These are phyloP conservation scores for Oryza glaberrima DNA, from an alignment of 176 grass and related monocot species.

Conservation along the genomic window DNA sequence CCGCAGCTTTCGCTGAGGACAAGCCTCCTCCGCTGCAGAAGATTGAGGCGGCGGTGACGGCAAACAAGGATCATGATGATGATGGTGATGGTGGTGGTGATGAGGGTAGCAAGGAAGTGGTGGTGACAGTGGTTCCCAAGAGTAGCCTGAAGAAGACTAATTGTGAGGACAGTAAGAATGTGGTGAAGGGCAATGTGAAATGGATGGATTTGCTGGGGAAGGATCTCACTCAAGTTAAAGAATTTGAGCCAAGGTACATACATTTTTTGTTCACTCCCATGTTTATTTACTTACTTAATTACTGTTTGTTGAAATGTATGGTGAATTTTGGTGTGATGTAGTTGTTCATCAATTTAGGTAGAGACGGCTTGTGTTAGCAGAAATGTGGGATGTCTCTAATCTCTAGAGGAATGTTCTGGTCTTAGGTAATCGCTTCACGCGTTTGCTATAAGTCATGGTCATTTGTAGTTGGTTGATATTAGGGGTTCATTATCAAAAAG, in stretches of 20 bases:
- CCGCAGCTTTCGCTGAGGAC: slow-evolving; percentile 21
- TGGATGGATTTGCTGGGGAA: slow-evolving; percentile 94
- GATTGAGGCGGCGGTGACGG: slow-evolving; percentile 26
- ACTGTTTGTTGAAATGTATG: not conserved
- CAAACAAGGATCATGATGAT: slow-evolving; percentile 8
- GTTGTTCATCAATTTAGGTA: slow-evolving; percentile 29
- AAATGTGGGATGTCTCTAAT: slow-evolving; percentile 31
- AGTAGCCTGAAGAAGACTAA: slow-evolving; percentile 76
- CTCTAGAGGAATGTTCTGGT: slow-evolving; percentile 36
- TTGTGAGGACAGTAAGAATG: slow-evolving; percentile 22
- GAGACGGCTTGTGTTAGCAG: not conserved
- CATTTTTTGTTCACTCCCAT: not conserved
- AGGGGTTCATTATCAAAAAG: slow-evolving; percentile 24
- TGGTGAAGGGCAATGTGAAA: slow-evolving; percentile 75
- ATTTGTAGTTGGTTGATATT: slow-evolving; percentile 32
- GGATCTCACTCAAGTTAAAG: slow-evolving; percentile 71
- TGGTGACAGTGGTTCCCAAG: slow-evolving; percentile 44
- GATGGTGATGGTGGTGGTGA: not conserved
- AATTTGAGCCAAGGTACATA: slow-evolving; percentile 82
- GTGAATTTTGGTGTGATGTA: slow-evolving; percentile 14
- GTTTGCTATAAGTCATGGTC: slow-evolving; percentile 20
- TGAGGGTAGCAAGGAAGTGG: slow-evolving; percentile 18
- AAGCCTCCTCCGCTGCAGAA: slow-evolving; percentile 49
- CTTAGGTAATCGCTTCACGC: not conserved
- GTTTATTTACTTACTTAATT: not conserved